Percentiles rank a stretch among this genome's conserved stretches.
phyloP scores from a whole-genome alignment of 352 stramenopile genomes.

The Pythium folliculosum region DNA sequence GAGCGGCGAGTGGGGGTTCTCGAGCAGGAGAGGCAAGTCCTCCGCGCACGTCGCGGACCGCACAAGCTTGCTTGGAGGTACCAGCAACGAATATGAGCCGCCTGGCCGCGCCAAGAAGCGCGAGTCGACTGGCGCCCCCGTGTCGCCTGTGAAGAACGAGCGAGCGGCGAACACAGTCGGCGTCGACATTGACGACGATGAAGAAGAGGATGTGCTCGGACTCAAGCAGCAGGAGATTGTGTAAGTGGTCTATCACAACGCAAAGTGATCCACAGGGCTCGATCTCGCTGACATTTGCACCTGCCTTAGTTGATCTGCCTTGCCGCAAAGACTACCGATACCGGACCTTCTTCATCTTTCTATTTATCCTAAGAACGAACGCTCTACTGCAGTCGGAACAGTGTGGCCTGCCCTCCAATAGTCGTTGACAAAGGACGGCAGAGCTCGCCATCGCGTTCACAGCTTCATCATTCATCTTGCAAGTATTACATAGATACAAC shows the following conservation, averaged over 20 bases:
- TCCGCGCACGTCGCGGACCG: constrained; percentile 51
- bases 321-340: background rate
- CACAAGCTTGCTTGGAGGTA: constrained; percentile 43
- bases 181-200: constrained; percentile 29
- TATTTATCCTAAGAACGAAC: constrained; percentile 1
- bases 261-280: background rate
- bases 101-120: constrained; percentile 7
- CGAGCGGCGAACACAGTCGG: constrained; percentile 6
- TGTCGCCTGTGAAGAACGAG: constrained; percentile 7
- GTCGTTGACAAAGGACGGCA: too few relatives aligned
- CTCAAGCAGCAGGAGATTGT: constrained; percentile 28
- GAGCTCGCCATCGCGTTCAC: background rate
- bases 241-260: constrained; percentile 27
- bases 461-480: constrained; percentile 7
- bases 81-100: constrained; percentile 9
- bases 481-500: constrained; percentile 4
- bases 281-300: background rate
- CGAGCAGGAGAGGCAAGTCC: constrained; percentile 19
- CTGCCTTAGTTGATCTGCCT: constrained; percentile 1
- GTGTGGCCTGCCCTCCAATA: background rate
- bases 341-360: background rate
- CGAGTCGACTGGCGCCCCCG: background rate
- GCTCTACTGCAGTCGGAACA: constrained; percentile 1
- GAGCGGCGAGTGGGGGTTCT: constrained; percentile 20
- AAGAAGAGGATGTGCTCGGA: constrained; percentile 32